Evolutionary conservation across 1,284 basidiomycete genomes (phyloP).

Genomic region (Trametes polyzona): DNA sequence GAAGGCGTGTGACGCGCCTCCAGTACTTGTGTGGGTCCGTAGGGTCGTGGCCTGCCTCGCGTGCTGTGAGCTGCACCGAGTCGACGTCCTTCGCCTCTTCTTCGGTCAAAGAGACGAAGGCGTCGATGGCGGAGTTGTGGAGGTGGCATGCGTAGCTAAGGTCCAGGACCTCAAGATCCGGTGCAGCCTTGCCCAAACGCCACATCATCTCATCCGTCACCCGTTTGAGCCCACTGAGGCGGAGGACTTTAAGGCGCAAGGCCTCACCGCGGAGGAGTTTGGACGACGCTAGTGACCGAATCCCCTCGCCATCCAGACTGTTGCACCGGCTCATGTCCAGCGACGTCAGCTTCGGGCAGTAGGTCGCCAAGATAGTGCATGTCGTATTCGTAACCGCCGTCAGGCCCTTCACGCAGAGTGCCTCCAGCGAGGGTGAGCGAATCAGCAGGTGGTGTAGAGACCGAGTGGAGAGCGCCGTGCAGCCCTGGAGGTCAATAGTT

Average conservation of each 20-base stretch:
- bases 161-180: constrained; percentile 83
- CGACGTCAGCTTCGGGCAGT: constrained; percentile 56
- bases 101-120: constrained; percentile 64
- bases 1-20: constrained; percentile 70
- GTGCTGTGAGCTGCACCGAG: constrained; percentile 57
- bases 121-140: constrained; percentile 75
- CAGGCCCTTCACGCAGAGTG: constrained; percentile 71
- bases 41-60: constrained; percentile 66
- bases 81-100: constrained; percentile 35
- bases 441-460: constrained; percentile 74
- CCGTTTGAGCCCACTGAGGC: constrained; percentile 66
- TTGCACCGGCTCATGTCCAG: constrained; percentile 80
- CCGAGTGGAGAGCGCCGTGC: constrained; percentile 62
- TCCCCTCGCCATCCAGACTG: constrained; percentile 69
- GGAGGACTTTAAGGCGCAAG: constrained; percentile 59
- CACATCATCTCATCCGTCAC: constrained; percentile 63
- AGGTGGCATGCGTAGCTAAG: constrained; percentile 73
- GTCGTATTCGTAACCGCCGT: constrained; percentile 73
- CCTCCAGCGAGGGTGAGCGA: constrained; percentile 65
- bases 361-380: constrained; percentile 63
- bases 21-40: constrained; percentile 53
- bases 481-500: constrained; percentile 76
- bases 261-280: constrained; percentile 48
- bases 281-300: constrained; percentile 48
- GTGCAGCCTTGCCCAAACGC: constrained; percentile 63